Conservation (phyloP, 768 basidiomycete genomes). For the Tulasnella sp. region DNA sequence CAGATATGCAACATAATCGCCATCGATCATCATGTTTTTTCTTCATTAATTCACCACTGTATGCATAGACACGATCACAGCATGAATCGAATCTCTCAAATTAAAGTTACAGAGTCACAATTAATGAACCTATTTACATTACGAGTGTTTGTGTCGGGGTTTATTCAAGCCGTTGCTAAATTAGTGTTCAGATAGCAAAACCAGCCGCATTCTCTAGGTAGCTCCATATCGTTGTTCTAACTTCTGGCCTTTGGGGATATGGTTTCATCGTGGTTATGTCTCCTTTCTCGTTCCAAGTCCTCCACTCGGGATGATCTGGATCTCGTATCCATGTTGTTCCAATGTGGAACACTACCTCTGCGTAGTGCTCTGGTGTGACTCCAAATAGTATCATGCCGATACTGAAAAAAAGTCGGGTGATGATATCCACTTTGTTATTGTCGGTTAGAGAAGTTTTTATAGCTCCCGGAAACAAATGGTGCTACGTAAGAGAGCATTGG, state of each 20-base stretch:
- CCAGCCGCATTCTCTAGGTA: constrained; percentile 4
- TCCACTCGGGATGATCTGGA: neutral
- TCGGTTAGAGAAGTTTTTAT: neutral
- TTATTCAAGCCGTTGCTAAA: too few relatives aligned
- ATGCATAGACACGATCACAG: too few relatives aligned
- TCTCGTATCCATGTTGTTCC: constrained; percentile 2
- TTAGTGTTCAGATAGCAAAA: neutral
- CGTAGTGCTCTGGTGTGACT: constrained; percentile 7
- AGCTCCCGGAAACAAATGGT: constrained; percentile 8
- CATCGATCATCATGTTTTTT: too few relatives aligned
- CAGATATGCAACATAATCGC: too few relatives aligned
- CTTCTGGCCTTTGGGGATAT: constrained; percentile 3
- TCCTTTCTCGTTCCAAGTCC: constrained; percentile 1
- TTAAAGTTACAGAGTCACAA: too few relatives aligned
- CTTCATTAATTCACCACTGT: too few relatives aligned
- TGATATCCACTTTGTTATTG: neutral
- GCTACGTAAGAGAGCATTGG: neutral
- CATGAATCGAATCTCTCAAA: too few relatives aligned
- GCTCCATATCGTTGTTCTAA: constrained; percentile 3
- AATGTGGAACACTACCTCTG: constrained; percentile 9
- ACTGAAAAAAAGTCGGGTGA: neutral
- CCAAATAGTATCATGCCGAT: neutral
- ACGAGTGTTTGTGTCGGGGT: too few relatives aligned
- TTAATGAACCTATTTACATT: too few relatives aligned
- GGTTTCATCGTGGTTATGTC: neutral